phyloP scores from a whole-genome alignment of 2,329 filamentous ascomycete genomes.

The Ascosphaera acerosa region DNA sequence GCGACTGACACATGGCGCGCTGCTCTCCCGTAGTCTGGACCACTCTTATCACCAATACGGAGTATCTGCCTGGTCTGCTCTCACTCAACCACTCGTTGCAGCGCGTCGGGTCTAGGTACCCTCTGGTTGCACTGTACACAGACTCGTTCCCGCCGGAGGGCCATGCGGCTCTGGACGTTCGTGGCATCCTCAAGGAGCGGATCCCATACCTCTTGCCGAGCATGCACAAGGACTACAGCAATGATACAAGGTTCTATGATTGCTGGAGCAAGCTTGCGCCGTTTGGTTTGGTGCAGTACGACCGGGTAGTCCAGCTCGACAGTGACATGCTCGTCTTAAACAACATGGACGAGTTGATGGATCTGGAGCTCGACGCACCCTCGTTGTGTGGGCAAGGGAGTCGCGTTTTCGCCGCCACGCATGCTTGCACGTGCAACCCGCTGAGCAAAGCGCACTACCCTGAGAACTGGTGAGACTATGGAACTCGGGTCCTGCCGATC shows the following conservation, averaged over 20 bases:
- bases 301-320: slow-evolving; percentile 60
- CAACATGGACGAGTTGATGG: slow-evolving; percentile 88
- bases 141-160: slow-evolving; percentile 45
- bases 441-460: slow-evolving; percentile 58
- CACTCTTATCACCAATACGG: slow-evolving; percentile 60
- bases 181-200: slow-evolving; percentile 42
- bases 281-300: slow-evolving; percentile 52
- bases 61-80: slow-evolving; percentile 59
- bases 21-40: slow-evolving; percentile 47
- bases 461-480: slow-evolving; percentile 33
- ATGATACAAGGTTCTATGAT: slow-evolving; percentile 68
- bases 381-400: slow-evolving; percentile 25
- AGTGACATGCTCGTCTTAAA: slow-evolving; percentile 61
- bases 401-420: slow-evolving; percentile 55
- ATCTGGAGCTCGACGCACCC: slow-evolving; percentile 41
- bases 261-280: slow-evolving; percentile 72
- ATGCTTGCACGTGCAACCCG: slow-evolving; percentile 73
- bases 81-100: slow-evolving; percentile 58
- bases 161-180: slow-evolving; percentile 39
- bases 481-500: no score
- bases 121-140: slow-evolving; percentile 62
- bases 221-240: slow-evolving; percentile 37
- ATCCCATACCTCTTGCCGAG: slow-evolving; percentile 50
- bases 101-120: slow-evolving; percentile 39
- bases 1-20: no score